Evolutionary conservation across 768 basidiomycete genomes (phyloP).

Genomic region (Rhizopogon roseolus): DNA sequence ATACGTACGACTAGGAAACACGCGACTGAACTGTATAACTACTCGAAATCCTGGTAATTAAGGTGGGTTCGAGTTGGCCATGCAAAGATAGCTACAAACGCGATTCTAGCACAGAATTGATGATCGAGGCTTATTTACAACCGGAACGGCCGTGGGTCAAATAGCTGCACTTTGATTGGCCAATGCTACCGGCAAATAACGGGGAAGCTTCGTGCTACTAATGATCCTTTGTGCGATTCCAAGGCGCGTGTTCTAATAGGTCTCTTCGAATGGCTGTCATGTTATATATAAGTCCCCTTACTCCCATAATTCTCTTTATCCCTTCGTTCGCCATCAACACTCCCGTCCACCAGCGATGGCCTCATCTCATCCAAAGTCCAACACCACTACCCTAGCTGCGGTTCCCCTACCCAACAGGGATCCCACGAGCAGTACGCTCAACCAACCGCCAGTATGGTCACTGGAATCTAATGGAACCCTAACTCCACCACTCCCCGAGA

Average conservation of each 20-base stretch:
- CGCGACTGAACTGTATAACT: too few species aligned
- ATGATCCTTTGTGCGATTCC: neutral
- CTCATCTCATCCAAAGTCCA: neutral
- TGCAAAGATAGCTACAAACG: too few species aligned
- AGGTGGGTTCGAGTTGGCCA: too few species aligned
- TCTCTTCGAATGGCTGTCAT: neutral
- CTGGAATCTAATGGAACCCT: slow-evolving; percentile 39
- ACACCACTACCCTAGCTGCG: neutral
- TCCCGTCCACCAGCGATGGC: neutral
- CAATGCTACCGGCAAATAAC: neutral
- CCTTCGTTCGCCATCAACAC: neutral
- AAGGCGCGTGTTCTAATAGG: neutral
- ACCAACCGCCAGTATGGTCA: slow-evolving; percentile 59
- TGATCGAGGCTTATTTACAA: too few species aligned
- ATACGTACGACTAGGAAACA: too few species aligned
- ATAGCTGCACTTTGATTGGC: neutral
- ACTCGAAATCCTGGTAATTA: too few species aligned
- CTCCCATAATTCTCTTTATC: neutral
- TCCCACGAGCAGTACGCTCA: slow-evolving; percentile 1
- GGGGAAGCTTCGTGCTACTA: neutral
- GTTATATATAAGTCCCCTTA: neutral
- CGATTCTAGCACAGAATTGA: too few species aligned
- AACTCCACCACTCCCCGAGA: slow-evolving; percentile 44
- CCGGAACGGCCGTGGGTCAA: neutral
- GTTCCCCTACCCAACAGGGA: slow-evolving; percentile 18